Conservation (phyloP, 2,329 filamentous ascomycete species). For the Alternaria rosae region DNA sequence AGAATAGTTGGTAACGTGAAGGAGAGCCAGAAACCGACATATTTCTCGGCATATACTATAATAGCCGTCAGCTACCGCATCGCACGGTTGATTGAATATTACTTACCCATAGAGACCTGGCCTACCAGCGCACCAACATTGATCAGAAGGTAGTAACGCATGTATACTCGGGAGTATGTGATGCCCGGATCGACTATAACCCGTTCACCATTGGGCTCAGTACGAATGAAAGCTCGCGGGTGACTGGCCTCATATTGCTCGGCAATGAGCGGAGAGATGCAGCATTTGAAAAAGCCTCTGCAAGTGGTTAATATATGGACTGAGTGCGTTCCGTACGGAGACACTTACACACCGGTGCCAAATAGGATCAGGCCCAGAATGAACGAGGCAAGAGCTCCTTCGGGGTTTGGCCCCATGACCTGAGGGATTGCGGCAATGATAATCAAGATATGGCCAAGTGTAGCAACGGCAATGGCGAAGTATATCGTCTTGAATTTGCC, state of each 20-base stretch:
- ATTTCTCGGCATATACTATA: slow-evolving; percentile 72
- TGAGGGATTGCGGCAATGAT: slow-evolving; percentile 61
- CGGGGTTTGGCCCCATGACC: slow-evolving; percentile 42
- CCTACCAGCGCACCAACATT: slow-evolving; percentile 70
- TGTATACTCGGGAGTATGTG: slow-evolving; percentile 70
- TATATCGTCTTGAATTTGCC: slow-evolving; percentile 67
- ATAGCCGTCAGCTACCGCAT: not conserved
- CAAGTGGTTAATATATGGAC: not conserved
- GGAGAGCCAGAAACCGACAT: slow-evolving; percentile 75
- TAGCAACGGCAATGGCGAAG: slow-evolving; percentile 64
- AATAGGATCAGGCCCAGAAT: slow-evolving; percentile 57
- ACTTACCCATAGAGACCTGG: slow-evolving; percentile 65
- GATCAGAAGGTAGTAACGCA: slow-evolving; percentile 76
- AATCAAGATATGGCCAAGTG: slow-evolving; percentile 62
- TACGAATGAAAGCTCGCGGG: slow-evolving; percentile 57
- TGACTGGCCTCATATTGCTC: slow-evolving; percentile 69
- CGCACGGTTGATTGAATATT: not conserved
- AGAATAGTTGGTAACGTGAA: slow-evolving; percentile 70
- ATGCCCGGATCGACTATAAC: slow-evolving; percentile 73
- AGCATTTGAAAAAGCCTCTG: slow-evolving; percentile 51
- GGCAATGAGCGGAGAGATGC: slow-evolving; percentile 67
- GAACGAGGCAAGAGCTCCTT: slow-evolving; percentile 55
- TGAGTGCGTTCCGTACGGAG: not conserved
- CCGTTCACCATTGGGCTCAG: slow-evolving; percentile 64
- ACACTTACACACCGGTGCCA: slow-evolving; percentile 45